A percentile compares a stretch with the other conserved stretches of the same genome.
Evolutionary conservation across 495 filamentous ascomycete species (phyloP).

Genomic region (Penicillium silybi): DNA sequence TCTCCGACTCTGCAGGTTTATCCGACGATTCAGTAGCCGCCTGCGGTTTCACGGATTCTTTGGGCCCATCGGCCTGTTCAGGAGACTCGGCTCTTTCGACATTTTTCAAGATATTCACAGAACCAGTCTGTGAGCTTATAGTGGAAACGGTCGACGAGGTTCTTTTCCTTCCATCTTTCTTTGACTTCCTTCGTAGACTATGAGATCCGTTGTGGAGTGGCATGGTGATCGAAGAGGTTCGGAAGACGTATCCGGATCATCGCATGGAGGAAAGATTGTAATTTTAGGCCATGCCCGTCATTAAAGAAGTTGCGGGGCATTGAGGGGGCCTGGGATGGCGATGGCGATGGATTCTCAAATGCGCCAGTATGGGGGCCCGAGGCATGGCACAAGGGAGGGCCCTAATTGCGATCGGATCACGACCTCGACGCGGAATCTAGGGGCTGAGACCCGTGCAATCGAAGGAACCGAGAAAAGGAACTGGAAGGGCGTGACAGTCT

Average conservation of each 20-base stretch:
- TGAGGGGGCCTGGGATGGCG: slow-evolving; percentile 5
- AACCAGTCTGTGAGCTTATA: slow-evolving; percentile 18
- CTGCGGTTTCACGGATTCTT: slow-evolving; percentile 14
- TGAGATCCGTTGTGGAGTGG: slow-evolving; percentile 25
- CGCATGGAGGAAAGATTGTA: not conserved
- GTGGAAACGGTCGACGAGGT: slow-evolving; percentile 29
- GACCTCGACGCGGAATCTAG: slow-evolving; percentile 19
- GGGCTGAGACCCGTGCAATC: slow-evolving; percentile 10
- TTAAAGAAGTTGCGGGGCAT: slow-evolving; percentile 16
- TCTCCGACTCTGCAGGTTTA: slow-evolving; percentile 17
- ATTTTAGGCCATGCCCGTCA: slow-evolving; percentile 19
- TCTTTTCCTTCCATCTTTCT: slow-evolving; percentile 30
- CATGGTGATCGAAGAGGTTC: slow-evolving; percentile 25
- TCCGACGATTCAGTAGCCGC: slow-evolving; percentile 2
- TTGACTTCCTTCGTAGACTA: slow-evolving; percentile 27
- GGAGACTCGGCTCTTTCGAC: slow-evolving; percentile 6
- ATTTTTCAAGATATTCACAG: slow-evolving; percentile 20
- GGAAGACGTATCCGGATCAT: slow-evolving; percentile 14
- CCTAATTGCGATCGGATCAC: slow-evolving; percentile 19
- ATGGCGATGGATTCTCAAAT: slow-evolving; percentile 7
- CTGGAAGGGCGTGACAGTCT: not conserved
- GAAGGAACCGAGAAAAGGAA: not conserved
- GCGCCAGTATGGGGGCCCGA: slow-evolving; percentile 14
- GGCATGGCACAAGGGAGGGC: slow-evolving; percentile 23
- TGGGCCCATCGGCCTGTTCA: slow-evolving; percentile 14